Conservation (phyloP, 192 early-diverging fungal genomes). For the Umbelopsis isabellina region DNA sequence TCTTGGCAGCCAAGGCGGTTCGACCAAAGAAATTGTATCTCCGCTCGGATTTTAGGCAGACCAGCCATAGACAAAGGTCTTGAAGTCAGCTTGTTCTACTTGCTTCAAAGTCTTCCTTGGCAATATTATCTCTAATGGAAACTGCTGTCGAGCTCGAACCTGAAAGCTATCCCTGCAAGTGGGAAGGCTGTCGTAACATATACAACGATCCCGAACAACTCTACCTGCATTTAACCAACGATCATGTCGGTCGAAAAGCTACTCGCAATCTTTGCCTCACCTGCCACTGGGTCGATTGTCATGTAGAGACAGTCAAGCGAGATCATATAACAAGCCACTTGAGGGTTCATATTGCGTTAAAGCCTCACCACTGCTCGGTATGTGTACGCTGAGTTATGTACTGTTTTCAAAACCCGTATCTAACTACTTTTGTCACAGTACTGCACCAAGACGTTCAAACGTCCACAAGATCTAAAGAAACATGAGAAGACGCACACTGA, state of each 20-base stretch:
- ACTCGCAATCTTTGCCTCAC: conserved; percentile 85
- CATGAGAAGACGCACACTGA: conserved; percentile 83
- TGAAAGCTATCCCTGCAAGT: conserved; percentile 42
- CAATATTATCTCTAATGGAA: conserved; percentile 16
- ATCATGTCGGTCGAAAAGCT: conserved; percentile 90
- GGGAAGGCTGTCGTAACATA: conserved; percentile 47
- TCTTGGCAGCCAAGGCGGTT: conserved; percentile 21
- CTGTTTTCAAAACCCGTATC: neutral
- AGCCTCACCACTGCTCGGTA: conserved; percentile 85
- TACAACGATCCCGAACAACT: conserved; percentile 84
- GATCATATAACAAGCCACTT: conserved; percentile 99
- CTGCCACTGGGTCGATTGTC: conserved; percentile 90
- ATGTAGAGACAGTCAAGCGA: conserved; percentile 74
- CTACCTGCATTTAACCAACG: conserved; percentile 84
- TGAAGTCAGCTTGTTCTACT: too few species aligned
- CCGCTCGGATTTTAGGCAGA: neutral
- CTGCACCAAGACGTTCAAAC: conserved; percentile 85
- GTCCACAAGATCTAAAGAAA: conserved; percentile 93
- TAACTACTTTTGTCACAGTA: conserved; percentile 31
- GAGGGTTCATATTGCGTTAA: conserved; percentile 89
- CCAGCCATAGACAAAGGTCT: too few species aligned
- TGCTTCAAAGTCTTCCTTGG: neutral
- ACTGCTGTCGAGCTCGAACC: conserved; percentile 16
- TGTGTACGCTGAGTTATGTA: neutral
- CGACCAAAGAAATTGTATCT: neutral